Percentiles rank a stretch among this genome's conserved stretches.
Evolutionary conservation across 257 asterid genomes (phyloP).

Genomic region (Phtheirospermum japonicum): DNA sequence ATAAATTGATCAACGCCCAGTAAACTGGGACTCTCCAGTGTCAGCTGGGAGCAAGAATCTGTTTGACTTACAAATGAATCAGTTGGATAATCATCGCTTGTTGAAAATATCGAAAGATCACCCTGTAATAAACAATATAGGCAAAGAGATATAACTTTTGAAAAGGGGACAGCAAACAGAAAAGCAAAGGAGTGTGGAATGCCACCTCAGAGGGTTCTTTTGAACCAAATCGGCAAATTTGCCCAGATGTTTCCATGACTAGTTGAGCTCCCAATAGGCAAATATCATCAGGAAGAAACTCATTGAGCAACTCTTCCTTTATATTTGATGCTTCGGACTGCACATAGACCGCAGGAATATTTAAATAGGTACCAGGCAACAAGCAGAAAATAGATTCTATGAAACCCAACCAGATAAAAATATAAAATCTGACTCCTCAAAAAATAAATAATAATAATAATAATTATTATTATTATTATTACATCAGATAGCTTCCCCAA

Average conservation of each 20-base stretch:
- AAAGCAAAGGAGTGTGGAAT: constrained; percentile 13
- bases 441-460: neutral
- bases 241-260: constrained; percentile 47
- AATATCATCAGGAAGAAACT: constrained; percentile 71
- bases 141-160: constrained; percentile 22
- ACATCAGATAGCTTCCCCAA: constrained; percentile 50
- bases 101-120: constrained; percentile 38
- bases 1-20: constrained; percentile 64
- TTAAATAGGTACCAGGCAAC: constrained; percentile 16
- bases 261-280: constrained; percentile 65
- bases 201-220: constrained; percentile 52
- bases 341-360: constrained; percentile 20
- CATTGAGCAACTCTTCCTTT: constrained; percentile 59
- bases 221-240: constrained; percentile 39
- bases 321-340: constrained; percentile 54
- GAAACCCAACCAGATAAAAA: neutral
- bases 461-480: constrained; percentile 4
- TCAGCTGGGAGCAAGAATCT: constrained; percentile 48
- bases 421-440: neutral
- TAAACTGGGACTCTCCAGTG: constrained; percentile 50
- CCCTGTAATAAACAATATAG: constrained; percentile 35
- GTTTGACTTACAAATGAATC: constrained; percentile 48
- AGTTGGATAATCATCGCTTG: constrained; percentile 54
- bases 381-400: constrained; percentile 17
- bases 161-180: constrained; percentile 21